Percentiles rank a stretch among this genome's conserved stretches.
Conservation (phyloP, 2,329 filamentous ascomycete genomes). For the Aquanectria penicillioides region DNA sequence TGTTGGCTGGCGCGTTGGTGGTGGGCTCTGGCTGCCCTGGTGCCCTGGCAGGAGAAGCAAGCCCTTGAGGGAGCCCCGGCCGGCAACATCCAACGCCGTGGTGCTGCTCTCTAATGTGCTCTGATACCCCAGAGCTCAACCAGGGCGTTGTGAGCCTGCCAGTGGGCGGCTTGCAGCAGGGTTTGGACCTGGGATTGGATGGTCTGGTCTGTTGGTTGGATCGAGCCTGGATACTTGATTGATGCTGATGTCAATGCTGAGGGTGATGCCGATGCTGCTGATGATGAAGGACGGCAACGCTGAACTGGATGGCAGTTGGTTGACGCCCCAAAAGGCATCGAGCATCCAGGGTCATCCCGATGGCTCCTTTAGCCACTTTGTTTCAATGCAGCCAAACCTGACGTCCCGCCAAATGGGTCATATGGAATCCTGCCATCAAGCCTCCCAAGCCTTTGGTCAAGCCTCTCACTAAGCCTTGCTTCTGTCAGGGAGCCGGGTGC, state of each 20-base stretch:
- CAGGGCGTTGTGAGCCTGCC: constrained; percentile 13
- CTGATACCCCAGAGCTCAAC: constrained; percentile 19
- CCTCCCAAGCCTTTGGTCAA: neutral
- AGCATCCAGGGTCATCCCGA: constrained; percentile 7
- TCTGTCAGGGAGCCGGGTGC: constrained; percentile 2
- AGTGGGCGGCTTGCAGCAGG: constrained; percentile 24
- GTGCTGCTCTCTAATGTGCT: constrained; percentile 16
- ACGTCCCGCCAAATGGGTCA: constrained; percentile 2
- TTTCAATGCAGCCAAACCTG: neutral
- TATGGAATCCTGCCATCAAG: constrained; percentile 5
- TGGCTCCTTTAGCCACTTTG: neutral
- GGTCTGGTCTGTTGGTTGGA: constrained; percentile 13
- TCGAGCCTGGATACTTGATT: no score
- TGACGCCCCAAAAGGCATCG: neutral
- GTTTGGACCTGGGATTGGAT: constrained; percentile 17
- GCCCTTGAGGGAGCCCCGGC: constrained; percentile 22
- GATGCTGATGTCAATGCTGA: constrained; percentile 16
- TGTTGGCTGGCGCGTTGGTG: constrained; percentile 26
- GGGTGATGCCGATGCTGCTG: constrained; percentile 13
- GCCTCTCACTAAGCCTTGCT: neutral
- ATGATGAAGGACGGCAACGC: no score
- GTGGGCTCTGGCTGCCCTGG: constrained; percentile 25
- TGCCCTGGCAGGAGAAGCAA: constrained; percentile 20
- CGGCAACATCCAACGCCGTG: constrained; percentile 35
- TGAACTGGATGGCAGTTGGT: no score